phyloP scores from a whole-genome alignment of 2,329 filamentous ascomycete species.

The Cercospora beticola region DNA sequence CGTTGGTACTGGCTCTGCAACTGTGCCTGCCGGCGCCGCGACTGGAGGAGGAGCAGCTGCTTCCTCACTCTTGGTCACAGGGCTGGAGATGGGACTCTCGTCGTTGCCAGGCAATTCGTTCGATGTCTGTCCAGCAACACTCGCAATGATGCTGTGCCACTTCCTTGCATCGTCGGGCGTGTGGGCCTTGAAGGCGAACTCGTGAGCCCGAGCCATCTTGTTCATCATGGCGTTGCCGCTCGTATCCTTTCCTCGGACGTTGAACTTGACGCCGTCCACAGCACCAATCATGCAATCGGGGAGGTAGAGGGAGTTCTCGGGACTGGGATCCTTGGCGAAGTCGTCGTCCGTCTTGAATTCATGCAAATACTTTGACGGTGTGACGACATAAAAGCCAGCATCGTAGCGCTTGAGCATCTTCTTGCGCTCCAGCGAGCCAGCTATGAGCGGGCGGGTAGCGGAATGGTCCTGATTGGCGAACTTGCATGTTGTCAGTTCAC shows the following conservation, averaged over 20 bases:
- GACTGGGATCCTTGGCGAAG: conserved; percentile 68
- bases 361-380: conserved; percentile 83
- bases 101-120: conserved; percentile 41
- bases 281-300: conserved; percentile 81
- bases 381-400: conserved; percentile 85
- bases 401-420: conserved; percentile 80
- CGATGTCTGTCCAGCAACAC: conserved; percentile 56
- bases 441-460: conserved; percentile 77
- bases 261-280: conserved; percentile 78
- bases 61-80: conserved; percentile 18
- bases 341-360: conserved; percentile 94
- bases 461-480: conserved; percentile 89
- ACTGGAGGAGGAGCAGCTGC: neutral
- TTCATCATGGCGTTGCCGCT: conserved; percentile 73
- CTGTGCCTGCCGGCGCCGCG: neutral
- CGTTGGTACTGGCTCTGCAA: neutral
- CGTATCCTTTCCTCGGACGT: conserved; percentile 90
- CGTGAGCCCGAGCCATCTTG: conserved; percentile 75
- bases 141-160: conserved; percentile 75
- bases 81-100: conserved; percentile 41
- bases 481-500: neutral
- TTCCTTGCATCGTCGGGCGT: conserved; percentile 75
- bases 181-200: conserved; percentile 85
- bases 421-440: conserved; percentile 87
- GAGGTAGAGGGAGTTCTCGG: conserved; percentile 86